These are phyloP conservation scores for Podila clonocystis DNA, from an alignment of 192 early-diverging fungal genomes.

Conservation along the genomic window DNA sequence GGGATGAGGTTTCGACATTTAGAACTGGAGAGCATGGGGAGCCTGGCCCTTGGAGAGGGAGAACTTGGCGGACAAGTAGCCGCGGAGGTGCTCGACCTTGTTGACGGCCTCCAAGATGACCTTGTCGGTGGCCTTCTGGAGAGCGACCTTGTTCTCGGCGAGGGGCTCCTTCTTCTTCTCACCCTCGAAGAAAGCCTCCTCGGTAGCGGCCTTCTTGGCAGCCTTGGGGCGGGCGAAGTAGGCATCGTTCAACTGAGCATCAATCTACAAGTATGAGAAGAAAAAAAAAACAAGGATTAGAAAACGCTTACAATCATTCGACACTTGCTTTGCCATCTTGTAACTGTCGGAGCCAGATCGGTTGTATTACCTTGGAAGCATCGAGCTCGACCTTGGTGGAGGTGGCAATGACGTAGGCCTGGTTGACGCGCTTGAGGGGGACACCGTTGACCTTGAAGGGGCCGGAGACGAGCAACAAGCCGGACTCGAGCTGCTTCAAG, in stretches of 20 bases:
- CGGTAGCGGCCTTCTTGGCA: constrained; percentile 79
- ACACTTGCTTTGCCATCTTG: too few species aligned
- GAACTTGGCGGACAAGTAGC: constrained; percentile 92
- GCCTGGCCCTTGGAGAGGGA: constrained; percentile 95
- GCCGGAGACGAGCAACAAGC: constrained; percentile 96
- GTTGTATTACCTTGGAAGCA: constrained; percentile 63
- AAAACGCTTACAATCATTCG: not conserved
- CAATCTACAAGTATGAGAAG: constrained; percentile 50
- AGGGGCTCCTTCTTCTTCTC: constrained; percentile 80
- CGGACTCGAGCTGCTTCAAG: constrained; percentile 95
- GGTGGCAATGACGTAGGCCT: constrained; percentile 99
- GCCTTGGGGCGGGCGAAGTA: constrained; percentile 91
- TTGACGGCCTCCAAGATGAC: constrained; percentile 79
- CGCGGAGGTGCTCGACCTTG: constrained; percentile 87
- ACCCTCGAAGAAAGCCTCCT: constrained; percentile 91
- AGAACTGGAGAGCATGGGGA: constrained; percentile 97
- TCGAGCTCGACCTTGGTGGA: constrained; percentile 98
- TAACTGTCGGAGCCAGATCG: too few species aligned
- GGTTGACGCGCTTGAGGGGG: constrained; percentile 97
- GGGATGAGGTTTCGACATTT: constrained; percentile 54
- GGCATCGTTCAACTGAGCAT: constrained; percentile 89
- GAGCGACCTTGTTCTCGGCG: constrained; percentile 80
- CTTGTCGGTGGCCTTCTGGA: constrained; percentile 94
- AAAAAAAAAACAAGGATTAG: not conserved
- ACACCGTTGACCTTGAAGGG: constrained; percentile 99